These are phyloP conservation scores for Candida maesae DNA, from an alignment of 805 yeast species.

Conservation along the genomic window DNA sequence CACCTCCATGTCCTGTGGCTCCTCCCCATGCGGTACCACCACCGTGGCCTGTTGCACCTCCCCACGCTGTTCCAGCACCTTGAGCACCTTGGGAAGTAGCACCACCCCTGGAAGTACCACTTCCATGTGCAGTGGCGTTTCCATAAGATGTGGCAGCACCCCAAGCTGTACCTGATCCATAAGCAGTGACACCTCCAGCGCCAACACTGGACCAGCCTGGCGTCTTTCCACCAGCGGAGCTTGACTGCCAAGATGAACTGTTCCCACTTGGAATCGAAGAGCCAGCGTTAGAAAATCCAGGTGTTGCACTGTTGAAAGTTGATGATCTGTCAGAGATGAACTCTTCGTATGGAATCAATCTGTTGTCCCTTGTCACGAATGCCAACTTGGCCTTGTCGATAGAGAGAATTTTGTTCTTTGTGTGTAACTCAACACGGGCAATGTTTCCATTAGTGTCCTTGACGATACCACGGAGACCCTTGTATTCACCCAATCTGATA, in stretches of 20 bases:
- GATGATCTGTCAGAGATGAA: slow-evolving; percentile 51
- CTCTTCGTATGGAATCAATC: slow-evolving; percentile 72
- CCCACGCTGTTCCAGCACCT: slow-evolving; percentile 6
- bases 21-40: slow-evolving; percentile 20
- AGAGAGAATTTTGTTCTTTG: slow-evolving; percentile 83
- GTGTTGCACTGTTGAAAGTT: slow-evolving; percentile 8
- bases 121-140: slow-evolving; percentile 34
- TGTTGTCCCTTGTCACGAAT: slow-evolving; percentile 66
- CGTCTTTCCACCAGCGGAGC: slow-evolving; percentile 34
- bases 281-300: slow-evolving; percentile 14
- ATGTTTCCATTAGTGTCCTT: slow-evolving; percentile 88
- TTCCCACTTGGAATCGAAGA: slow-evolving; percentile 22
- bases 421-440: slow-evolving; percentile 92
- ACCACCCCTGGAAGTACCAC: slow-evolving; percentile 16
- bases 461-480: slow-evolving; percentile 91
- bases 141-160: slow-evolving; percentile 37
- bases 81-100: slow-evolving; percentile 14
- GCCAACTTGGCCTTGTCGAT: slow-evolving; percentile 76
- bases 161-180: slow-evolving; percentile 43
- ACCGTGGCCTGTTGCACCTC: slow-evolving; percentile 13
- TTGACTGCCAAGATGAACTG: slow-evolving; percentile 18
- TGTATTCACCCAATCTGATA: slow-evolving; percentile 86
- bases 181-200: slow-evolving; percentile 40
- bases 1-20: slow-evolving; percentile 2
- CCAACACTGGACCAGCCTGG: slow-evolving; percentile 45